Percentiles rank a stretch among this genome's conserved stretches.
These are phyloP conservation scores for Schizophyllum amplum DNA, from an alignment of 1,284 basidiomycete species.

Conservation along the genomic window DNA sequence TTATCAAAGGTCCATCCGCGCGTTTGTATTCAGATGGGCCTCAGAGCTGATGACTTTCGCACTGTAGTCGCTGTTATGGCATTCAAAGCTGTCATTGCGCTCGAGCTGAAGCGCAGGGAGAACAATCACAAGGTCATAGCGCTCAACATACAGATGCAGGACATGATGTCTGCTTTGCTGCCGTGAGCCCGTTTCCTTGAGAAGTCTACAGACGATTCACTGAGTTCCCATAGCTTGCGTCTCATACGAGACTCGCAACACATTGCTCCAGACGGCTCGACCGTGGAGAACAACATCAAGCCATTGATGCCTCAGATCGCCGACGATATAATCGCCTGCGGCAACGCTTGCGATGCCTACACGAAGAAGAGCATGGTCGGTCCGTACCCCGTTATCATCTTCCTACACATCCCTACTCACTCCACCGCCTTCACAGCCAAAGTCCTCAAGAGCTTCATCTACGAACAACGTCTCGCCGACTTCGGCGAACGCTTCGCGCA, in stretches of 20 bases:
- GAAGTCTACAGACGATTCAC: no score
- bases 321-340: constrained; percentile 18
- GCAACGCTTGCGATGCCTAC: constrained; percentile 20
- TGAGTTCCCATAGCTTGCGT: no score
- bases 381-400: constrained; percentile 6
- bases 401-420: background rate
- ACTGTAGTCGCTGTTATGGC: background rate
- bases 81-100: constrained; percentile 1
- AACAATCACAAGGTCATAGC: constrained; percentile 3
- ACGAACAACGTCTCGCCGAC: constrained; percentile 26
- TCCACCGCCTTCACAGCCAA: constrained; percentile 26
- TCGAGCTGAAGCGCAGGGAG: constrained; percentile 2
- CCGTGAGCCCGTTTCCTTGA: constrained; percentile 1
- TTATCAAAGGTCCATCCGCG: constrained; percentile 1
- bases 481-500: constrained; percentile 25
- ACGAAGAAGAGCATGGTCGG: constrained; percentile 20
- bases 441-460: constrained; percentile 27
- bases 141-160: constrained; percentile 3
- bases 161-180: constrained; percentile 1
- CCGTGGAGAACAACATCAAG: no score
- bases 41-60: background rate
- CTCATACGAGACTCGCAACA: no score
- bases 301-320: constrained; percentile 17
- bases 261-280: no score
- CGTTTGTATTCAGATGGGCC: background rate